Conservation (phyloP, 148 eudicot species). For the Chenopodium quinoa region DNA sequence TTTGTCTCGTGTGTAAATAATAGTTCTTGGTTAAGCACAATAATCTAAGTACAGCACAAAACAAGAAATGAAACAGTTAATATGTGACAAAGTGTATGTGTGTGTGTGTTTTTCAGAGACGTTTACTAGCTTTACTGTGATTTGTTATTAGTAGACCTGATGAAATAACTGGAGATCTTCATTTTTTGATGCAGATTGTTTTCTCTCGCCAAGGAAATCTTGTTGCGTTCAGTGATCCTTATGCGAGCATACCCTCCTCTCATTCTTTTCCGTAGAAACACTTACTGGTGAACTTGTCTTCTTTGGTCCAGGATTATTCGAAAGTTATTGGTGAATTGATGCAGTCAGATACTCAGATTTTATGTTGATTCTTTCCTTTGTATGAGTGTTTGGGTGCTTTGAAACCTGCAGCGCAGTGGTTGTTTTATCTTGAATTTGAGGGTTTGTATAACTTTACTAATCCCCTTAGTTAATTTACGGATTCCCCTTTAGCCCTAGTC, state of each 20-base stretch:
- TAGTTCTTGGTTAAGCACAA: not conserved
- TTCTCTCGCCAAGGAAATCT: slow-evolving; percentile 74
- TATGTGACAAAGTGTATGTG: too few relatives aligned
- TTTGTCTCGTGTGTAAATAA: not conserved
- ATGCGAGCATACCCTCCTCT: slow-evolving; percentile 38
- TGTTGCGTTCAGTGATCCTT: slow-evolving; percentile 43
- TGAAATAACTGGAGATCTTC: not conserved
- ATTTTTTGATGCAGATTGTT: slow-evolving; percentile 44
- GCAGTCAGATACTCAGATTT: not conserved
- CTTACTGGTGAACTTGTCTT: not conserved
- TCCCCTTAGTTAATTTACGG: not conserved
- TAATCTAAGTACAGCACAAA: not conserved
- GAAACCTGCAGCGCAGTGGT: not conserved
- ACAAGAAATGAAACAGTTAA: too few relatives aligned
- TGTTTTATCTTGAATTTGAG: not conserved
- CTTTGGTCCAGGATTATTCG: not conserved
- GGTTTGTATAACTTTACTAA: not conserved
- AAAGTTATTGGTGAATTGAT: not conserved
- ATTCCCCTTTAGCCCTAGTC: not conserved
- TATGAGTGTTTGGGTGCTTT: not conserved
- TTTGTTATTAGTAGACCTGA: not conserved
- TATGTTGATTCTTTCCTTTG: not conserved
- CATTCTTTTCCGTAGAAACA: not conserved
- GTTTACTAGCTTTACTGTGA: not conserved
- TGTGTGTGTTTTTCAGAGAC: not conserved